Base-by-base conservation (phyloP, 2,329 filamentous ascomycete genomes). In the Parastagonospora avenae region DNA sequence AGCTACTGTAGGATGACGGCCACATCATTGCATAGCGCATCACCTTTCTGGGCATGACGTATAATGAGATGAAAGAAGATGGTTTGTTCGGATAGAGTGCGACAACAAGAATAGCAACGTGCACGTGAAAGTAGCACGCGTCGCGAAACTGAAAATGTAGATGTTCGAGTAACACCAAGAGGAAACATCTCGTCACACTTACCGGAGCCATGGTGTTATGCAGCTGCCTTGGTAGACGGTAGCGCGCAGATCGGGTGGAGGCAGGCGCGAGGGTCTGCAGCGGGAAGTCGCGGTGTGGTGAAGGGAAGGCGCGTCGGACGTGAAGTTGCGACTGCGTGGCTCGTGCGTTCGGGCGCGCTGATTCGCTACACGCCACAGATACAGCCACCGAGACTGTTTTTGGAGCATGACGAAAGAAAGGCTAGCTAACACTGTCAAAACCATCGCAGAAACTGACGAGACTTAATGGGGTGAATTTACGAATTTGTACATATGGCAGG, bases 181-280 rank as follows among this genome's bases (percentile, higher is more conserved):
- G 28, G 35, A 31, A 46, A 46, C 19, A 24, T 24, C 19, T 47
- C 14, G 28, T 12, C 29, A 4, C 11, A 72, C 70, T 53, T 71
- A 72, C 70, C 57, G 68, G 64, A 63, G 70, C 68, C 70, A 72
- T 72, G 39, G 15, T 57, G 15, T 33, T 44, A 39, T 55, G 55
- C 46, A 41, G 37, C 50, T 59, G 40, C 59, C 54, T 60, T 51
- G 50, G 53, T 43, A 33, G 50, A 52, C 47, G 58, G 52, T 41
- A 42, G 46, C 43, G 46, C 49, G 50, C 59, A 61, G 52, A 47
- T 52, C 42, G 46, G 48, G 52, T 38, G 39, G 42, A 42, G 19
- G 48, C 55, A 42, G 59, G 43, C 54, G 59, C 54, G 43, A 27
- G 28, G 14, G 55, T 54, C 58, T 55, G 57, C 52, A 48, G 47